phyloP scores from a whole-genome alignment of 768 basidiomycete genomes.

The Sporobolomyces roseus region DNA sequence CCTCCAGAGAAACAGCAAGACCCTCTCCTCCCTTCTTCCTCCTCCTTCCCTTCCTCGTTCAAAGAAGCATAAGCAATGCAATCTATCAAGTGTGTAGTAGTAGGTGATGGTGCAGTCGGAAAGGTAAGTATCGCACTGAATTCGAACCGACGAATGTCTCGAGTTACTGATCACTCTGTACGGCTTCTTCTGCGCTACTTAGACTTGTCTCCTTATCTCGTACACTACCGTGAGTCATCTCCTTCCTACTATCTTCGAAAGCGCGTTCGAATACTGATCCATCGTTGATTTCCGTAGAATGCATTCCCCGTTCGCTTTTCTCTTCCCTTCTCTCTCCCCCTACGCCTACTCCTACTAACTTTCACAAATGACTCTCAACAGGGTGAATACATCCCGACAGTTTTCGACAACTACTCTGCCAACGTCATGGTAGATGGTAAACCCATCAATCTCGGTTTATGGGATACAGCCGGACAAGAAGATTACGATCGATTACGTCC shows the following conservation, averaged over 20 bases:
- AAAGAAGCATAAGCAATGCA: conserved; percentile 10
- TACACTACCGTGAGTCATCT: conserved; percentile 70
- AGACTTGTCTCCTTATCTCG: conserved; percentile 98
- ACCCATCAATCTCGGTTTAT: conserved; percentile 94
- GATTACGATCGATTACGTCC: conserved; percentile 98
- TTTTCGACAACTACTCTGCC: conserved; percentile 93
- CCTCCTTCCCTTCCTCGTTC: background rate
- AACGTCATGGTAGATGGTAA: conserved; percentile 99
- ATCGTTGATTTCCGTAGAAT: conserved; percentile 29
- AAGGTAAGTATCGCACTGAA: conserved; percentile 44
- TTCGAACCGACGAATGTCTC: background rate
- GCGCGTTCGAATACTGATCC: background rate
- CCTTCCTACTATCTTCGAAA: background rate
- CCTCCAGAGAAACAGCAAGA: too few species aligned
- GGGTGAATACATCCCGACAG: conserved; percentile 97
- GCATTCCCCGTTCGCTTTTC: conserved; percentile 50
- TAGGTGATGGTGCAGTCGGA: conserved; percentile 54
- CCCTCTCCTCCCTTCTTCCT: too few species aligned
- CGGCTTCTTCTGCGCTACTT: too few species aligned
- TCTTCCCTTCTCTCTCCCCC: conserved; percentile 5
- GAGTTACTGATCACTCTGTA: background rate
- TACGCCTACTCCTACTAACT: conserved; percentile 49
- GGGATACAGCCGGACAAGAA: conserved; percentile 99
- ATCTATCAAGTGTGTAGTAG: conserved; percentile 42
- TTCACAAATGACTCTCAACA: too few species aligned